Base-by-base conservation (phyloP, 345 rosid species). In the Lumnitzera racemosa region DNA sequence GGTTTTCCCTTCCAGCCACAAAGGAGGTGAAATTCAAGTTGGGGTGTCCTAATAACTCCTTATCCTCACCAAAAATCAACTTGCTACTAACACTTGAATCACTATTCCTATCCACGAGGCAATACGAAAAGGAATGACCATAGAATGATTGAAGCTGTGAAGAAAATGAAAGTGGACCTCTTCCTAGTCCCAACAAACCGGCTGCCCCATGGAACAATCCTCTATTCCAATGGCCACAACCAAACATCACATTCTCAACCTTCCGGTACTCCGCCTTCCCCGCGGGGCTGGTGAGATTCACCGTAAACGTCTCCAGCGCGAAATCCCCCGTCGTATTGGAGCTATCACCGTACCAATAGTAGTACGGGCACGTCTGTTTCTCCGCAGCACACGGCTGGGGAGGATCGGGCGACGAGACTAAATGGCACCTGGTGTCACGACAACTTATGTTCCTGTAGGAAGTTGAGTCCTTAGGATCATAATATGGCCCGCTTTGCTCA, bases 191-290 rank as follows among this genome's bases (percentile, higher is more conserved):
- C 53, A 92, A 72, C 58, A 92, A 47, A 17, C 98, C 97, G 2
- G 96, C 83, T 15, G 98, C 96, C 24, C 98, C 96, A 23, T 89
- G 96, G 77, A 92, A 92, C 11, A 92, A 77, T 52, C 98, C 98
- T 68, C 98, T 62, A 66, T 92, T 92, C 98, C 96, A 92, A 70
- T 89, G 96, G 20, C 98, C 98, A 65, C 97, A 90, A 17, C 99
- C 99, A 31, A 92, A 89, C 99, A 89, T 89, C 50, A 92, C 73
- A 31, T 89, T 76, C 70, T 89, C 91, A 0, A 87, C 85, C 13
- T 46, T 67, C 59, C 68, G 80, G 41, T 80, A 74, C 55, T 82
- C 90, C 0, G 98, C 76, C 46, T 73, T 79, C 52, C 89, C 86
- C 0, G 65, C 61, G 3, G 55, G 61, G 0, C 83, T 68, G 0